phyloP scores from a whole-genome alignment of 495 filamentous ascomycete species.

The Trypethelium eluteriae region DNA sequence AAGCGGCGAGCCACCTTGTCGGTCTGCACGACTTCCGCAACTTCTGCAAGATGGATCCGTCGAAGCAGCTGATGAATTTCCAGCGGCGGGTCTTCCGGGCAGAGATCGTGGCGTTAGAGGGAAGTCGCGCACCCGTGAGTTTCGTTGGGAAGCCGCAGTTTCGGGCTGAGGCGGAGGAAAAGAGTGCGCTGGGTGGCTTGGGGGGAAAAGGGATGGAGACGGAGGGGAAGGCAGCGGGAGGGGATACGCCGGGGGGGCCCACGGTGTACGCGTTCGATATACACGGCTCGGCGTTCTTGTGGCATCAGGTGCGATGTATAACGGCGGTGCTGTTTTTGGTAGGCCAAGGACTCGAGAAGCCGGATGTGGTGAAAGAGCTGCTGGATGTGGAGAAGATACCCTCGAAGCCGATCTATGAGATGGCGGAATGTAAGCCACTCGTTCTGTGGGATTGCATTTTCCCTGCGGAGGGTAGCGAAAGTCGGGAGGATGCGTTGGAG shows the following conservation, averaged over 20 bases:
- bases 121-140: constrained; percentile 15
- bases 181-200: background rate
- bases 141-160: constrained; percentile 18
- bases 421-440: constrained; percentile 80
- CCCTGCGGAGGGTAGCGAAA: constrained; percentile 45
- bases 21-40: constrained; percentile 93
- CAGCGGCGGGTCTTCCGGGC: constrained; percentile 65
- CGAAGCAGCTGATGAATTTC: constrained; percentile 80
- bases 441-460: constrained; percentile 96
- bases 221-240: background rate
- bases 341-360: constrained; percentile 79
- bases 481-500: constrained; percentile 54
- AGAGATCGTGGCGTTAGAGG: constrained; percentile 58
- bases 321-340: constrained; percentile 77
- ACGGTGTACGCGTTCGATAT: constrained; percentile 81
- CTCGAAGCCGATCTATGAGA: constrained; percentile 70
- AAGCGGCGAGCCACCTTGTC: constrained; percentile 68
- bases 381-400: constrained; percentile 64
- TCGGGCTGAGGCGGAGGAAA: background rate
- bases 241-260: constrained; percentile 35
- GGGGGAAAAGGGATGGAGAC: background rate
- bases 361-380: constrained; percentile 61
- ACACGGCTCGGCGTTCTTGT: constrained; percentile 87
- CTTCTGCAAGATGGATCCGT: constrained; percentile 83
- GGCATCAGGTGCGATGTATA: constrained; percentile 97